Base-by-base conservation (phyloP, 2,329 filamentous ascomycete species). In the Microdochium paspali region DNA sequence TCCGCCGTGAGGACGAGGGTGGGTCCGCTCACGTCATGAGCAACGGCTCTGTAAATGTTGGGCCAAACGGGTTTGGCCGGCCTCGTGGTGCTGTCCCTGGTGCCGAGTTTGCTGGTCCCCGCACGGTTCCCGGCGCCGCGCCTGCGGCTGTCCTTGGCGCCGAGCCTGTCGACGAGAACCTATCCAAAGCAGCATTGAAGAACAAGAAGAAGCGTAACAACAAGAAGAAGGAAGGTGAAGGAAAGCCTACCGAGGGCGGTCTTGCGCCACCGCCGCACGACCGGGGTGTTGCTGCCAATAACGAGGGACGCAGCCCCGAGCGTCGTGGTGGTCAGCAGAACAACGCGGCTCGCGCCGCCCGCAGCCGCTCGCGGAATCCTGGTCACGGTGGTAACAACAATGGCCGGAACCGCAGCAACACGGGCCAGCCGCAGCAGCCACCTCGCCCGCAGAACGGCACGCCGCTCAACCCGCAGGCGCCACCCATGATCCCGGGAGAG, bases 191-290 rank as follows among this genome's bases (percentile, higher is more conserved):
- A 47, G 90, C 87, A 12, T 72, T 88, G 57, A 96, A 96, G 78
- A 96, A 96, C 71, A 97, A 97, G 80, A 97, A 97, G 80, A 97
- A 97, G 79, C 81, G 93, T 56, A 87, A 87, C 54, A 79, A 75
- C 55, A 96, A 94, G 76, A 97, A 96, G 70, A 93, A 90, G 63
- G 90, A 93, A 44, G 78, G 74, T 5, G 87, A 88, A 18, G 80
- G 79, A 45, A 83, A 82, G 55, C 69, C 71, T 9, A 49, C 49
- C 42, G 57, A 62, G 47, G 68, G 71, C 49, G 61, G 62, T 61
- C 71, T 74, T 56, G 74, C 66, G 51, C 72, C 70, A 47, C 73
- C 73, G 47, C 58, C 61, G 47, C 70, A 67, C 54, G 61, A 68
- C 48, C 58, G 62, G 53, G 64, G 62, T 46, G 65, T 67, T 53